These are phyloP conservation scores for Backusella tuberculispora DNA, from an alignment of 192 early-diverging fungal genomes.

Conservation along the genomic window DNA sequence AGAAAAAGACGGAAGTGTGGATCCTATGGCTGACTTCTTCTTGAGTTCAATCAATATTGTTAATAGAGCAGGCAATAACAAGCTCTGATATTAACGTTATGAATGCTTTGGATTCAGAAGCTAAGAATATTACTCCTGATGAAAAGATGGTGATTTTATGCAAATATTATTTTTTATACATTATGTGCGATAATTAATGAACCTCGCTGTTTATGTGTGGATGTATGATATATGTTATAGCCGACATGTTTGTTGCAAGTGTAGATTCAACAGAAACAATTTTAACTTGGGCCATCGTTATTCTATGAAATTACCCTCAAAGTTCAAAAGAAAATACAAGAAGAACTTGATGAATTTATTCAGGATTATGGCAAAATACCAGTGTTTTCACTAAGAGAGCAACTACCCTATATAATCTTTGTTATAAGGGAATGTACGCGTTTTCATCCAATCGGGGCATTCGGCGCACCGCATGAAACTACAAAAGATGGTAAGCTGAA, in stretches of 20 bases:
- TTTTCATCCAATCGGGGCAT: background rate
- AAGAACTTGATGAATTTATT: slow-evolving; percentile 13
- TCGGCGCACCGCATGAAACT: slow-evolving; percentile 2
- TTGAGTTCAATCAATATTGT: slow-evolving; percentile 1
- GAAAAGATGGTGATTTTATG: background rate
- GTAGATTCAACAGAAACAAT: slow-evolving; percentile 7
- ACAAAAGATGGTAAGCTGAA: slow-evolving; percentile 11
- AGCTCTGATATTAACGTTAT: background rate
- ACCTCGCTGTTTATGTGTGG: too few species aligned
- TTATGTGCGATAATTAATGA: too few species aligned
- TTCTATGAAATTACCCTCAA: slow-evolving; percentile 13
- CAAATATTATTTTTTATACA: background rate
- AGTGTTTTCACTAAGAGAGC: background rate
- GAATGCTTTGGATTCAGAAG: background rate
- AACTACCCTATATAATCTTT: background rate
- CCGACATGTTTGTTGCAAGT: slow-evolving; percentile 8
- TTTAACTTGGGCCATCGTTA: slow-evolving; percentile 5
- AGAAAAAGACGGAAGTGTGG: background rate
- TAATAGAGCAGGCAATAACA: background rate
- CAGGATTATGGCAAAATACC: background rate
- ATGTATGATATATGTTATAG: background rate
- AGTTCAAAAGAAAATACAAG: background rate
- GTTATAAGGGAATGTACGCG: slow-evolving; percentile 6
- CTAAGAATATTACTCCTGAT: too few species aligned
- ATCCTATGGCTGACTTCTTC: background rate